Evolutionary conservation across 2,329 filamentous ascomycete species (phyloP), one percentile per base, ranked within the genome.

Genomic region (Tolypocladium ovalisporum): DNA sequence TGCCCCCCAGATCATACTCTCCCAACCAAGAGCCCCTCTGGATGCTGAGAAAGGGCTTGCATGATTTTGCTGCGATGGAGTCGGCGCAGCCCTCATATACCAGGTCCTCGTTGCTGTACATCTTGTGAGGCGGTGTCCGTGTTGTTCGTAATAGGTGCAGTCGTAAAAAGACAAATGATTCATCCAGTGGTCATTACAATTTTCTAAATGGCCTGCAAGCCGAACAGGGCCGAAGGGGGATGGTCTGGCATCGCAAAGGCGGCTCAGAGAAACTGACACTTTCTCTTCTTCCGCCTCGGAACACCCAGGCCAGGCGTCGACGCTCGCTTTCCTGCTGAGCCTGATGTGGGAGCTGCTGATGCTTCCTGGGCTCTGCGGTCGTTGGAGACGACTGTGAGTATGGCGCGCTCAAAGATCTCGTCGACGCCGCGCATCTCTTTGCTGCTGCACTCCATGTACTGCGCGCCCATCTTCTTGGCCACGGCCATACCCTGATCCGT

Each of bases 391-490:
- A 94, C 91, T 55, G 89, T 93, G 67, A 92, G 84, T 69, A 99
- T 92, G 57, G 94, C 94, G 61, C 85, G 81, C 72, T 95, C 88
- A 74, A 99, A 99, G 69, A 97, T 94, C 68, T 97, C 93, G 71
- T 97, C 90, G 52, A 99, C 93, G 57, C 94, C 94, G 56, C 81
- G 85, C 87, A 96, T 94, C 75, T 97, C 94, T 76, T 97, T 97
- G 74, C 90, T 96, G 71, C 91, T 96, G 81, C 94, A 99, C 76
- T 99, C 94, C 83, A 96, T 93, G 77, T 99, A 99, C 68, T 86
- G 82, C 15, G 94, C 94, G 62, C 86, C 86, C 94, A 99, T 99
- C 76, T 93, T 94, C 68, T 87, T 83, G 57, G 94, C 92, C 32
- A 99, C 92, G 10, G 84, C 82, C 69, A 88, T 83, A 62, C 93